Evolutionary conservation across 2,329 filamentous ascomycete species (phyloP).

Genomic region (Claviceps sp.): DNA sequence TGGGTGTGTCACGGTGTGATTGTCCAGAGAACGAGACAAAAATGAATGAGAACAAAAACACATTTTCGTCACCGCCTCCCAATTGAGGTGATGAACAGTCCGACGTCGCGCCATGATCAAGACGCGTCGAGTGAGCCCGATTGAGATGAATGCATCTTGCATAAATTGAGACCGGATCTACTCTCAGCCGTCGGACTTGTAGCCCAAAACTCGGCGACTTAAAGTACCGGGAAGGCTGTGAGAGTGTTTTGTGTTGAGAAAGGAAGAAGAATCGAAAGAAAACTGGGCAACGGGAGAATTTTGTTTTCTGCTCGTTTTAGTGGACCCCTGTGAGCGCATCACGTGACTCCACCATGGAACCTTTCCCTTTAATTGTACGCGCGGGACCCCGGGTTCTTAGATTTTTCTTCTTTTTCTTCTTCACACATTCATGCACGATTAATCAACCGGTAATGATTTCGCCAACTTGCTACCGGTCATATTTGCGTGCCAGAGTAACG

Average conservation of each 20-base stretch:
- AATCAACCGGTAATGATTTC: slow-evolving; percentile 44
- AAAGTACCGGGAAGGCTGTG: neutral
- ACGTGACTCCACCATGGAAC: slow-evolving; percentile 12
- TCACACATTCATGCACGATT: slow-evolving; percentile 37
- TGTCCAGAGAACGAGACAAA: too few relatives aligned
- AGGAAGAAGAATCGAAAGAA: neutral
- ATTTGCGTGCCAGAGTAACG: slow-evolving; percentile 45
- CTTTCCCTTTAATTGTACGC: neutral
- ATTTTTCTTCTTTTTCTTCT: slow-evolving; percentile 4
- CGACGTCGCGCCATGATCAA: neutral
- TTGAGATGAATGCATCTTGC: neutral
- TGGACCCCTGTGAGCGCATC: slow-evolving; percentile 4
- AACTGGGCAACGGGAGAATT: neutral
- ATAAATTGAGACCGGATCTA: neutral
- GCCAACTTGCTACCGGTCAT: slow-evolving; percentile 43
- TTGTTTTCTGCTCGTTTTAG: neutral
- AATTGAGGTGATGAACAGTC: neutral
- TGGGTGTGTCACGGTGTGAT: slow-evolving; percentile 23
- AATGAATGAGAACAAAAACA: neutral
- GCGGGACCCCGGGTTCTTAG: neutral
- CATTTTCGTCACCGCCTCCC: neutral
- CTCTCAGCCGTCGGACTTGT: neutral
- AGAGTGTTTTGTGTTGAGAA: neutral
- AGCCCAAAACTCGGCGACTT: neutral
- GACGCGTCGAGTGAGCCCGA: neutral